These are phyloP conservation scores for Ogataea methanolica DNA, from an alignment of 805 yeast species.

Conservation along the genomic window DNA sequence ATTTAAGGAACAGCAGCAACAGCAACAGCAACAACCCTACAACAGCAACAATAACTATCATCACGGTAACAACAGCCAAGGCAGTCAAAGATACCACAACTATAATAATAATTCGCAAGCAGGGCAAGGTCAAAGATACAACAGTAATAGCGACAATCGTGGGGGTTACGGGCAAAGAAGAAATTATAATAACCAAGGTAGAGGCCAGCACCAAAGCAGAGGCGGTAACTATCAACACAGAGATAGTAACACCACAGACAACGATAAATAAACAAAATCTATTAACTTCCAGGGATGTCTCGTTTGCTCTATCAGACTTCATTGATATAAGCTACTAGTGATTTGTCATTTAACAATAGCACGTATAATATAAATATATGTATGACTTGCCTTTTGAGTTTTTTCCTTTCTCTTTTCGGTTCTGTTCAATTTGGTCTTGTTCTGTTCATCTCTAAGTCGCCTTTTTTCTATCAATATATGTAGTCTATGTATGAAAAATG, in stretches of 20 bases:
- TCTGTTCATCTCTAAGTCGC: background rate
- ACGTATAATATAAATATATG: background rate
- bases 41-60: constrained; percentile 19
- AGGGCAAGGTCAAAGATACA: constrained; percentile 13
- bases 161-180: constrained; percentile 19
- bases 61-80: constrained; percentile 19
- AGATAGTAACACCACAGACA: constrained; percentile 8
- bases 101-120: constrained; percentile 22
- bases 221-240: constrained; percentile 9
- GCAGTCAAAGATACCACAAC: constrained; percentile 14
- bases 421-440: background rate
- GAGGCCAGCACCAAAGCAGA: constrained; percentile 11
- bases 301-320: too few species aligned
- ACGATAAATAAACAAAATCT: constrained; percentile 25
- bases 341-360: background rate
- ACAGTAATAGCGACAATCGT: constrained; percentile 21
- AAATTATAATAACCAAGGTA: constrained; percentile 21
- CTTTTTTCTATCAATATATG: background rate
- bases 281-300: constrained; percentile 18
- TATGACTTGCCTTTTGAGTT: background rate
- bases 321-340: background rate
- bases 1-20: constrained; percentile 58
- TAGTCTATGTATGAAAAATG: too few species aligned
- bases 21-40: constrained; percentile 30
- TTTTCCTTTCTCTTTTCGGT: background rate